Conservation (phyloP, 352 stramenopile genomes). For the Phytophthora meadii region DNA sequence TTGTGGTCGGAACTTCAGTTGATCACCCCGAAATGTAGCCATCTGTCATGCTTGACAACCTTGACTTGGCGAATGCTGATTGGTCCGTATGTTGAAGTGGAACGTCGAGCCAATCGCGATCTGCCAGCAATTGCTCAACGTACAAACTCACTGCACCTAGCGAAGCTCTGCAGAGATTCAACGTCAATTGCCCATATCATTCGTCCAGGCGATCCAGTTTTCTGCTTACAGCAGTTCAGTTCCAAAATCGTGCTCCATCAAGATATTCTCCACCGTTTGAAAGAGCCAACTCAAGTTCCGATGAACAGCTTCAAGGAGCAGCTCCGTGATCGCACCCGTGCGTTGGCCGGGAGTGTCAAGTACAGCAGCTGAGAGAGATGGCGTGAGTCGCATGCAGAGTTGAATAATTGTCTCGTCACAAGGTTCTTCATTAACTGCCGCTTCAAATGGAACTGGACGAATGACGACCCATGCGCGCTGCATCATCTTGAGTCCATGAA, state of each 20-base stretch:
- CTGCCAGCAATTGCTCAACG: neutral
- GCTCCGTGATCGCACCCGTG: constrained; percentile 49
- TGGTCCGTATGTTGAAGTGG: constrained; percentile 16
- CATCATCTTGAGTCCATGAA: constrained; percentile 47
- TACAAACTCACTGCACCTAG: neutral
- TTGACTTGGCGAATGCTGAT: constrained; percentile 33
- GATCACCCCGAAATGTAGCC: constrained; percentile 17
- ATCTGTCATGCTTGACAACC: constrained; percentile 29
- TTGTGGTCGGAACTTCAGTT: constrained; percentile 16
- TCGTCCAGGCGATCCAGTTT: neutral
- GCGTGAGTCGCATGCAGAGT: constrained; percentile 58
- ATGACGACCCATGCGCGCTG: constrained; percentile 54
- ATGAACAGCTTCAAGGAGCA: constrained; percentile 53
- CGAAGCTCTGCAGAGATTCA: too few relatives aligned
- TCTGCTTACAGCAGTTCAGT: neutral
- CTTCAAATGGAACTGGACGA: constrained; percentile 25
- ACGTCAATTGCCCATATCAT: neutral
- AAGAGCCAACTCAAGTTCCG: constrained; percentile 57
- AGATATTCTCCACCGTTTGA: constrained; percentile 63
- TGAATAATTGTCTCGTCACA: constrained; percentile 52
- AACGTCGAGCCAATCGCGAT: neutral
- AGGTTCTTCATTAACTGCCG: neutral
- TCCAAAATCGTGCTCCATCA: constrained; percentile 48
- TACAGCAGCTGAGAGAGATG: constrained; percentile 36
- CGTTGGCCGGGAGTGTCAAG: constrained; percentile 25